A percentile compares a stretch with the other conserved stretches of the same genome.
Evolutionary conservation across 768 basidiomycete species (phyloP).

Genomic region (Xerocomus spinulosus): DNA sequence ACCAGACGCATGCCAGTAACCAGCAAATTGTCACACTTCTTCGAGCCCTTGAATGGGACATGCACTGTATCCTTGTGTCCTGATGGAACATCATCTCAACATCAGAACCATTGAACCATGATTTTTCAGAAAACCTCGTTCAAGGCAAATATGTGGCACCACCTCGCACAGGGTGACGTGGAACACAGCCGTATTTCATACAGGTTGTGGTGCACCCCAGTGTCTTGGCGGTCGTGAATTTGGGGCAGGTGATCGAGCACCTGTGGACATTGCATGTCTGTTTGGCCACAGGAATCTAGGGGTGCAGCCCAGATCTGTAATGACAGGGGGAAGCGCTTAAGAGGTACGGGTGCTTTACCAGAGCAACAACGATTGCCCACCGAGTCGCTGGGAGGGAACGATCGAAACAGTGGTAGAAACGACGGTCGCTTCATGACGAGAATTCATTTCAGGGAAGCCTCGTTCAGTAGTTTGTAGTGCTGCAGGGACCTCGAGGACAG

Average conservation of each 20-base stretch:
- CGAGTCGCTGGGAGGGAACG: conserved; percentile 3
- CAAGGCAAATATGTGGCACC: neutral
- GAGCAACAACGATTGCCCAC: neutral
- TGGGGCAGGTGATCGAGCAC: neutral
- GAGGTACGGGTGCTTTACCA: neutral
- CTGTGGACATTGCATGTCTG: neutral
- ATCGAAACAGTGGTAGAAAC: conserved; percentile 1
- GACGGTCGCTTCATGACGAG: neutral
- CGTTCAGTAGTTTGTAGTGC: neutral
- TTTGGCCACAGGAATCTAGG: neutral
- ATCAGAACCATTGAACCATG: neutral
- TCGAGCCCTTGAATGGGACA: neutral
- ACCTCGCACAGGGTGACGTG: neutral
- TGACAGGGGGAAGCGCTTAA: neutral
- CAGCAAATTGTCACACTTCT: neutral
- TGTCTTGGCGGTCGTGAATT: conserved; percentile 4
- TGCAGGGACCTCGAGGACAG: conserved; percentile 12
- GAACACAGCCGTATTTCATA: conserved; percentile 5
- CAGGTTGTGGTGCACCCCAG: neutral
- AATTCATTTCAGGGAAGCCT: neutral
- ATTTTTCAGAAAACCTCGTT: neutral
- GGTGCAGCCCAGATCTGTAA: neutral
- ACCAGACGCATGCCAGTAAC: neutral
- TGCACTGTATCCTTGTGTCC: neutral
- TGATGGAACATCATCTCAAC: neutral